Evolutionary conservation across 805 yeast species (phyloP).

Genomic region (Yamadazyma olivae): DNA sequence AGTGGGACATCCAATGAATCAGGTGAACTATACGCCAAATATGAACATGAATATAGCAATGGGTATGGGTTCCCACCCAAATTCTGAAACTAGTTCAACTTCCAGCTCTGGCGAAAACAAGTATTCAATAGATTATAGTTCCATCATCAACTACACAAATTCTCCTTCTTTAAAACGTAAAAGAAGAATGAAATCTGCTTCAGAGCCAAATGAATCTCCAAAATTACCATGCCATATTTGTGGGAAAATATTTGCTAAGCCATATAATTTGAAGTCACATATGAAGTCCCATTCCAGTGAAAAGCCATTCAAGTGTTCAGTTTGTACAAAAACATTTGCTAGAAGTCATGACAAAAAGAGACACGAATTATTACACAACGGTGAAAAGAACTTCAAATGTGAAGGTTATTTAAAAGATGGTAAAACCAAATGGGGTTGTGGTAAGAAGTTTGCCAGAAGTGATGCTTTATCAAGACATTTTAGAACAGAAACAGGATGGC

Average conservation of each 20-base stretch:
- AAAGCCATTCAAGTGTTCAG: slow-evolving; percentile 68
- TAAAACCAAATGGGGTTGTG: slow-evolving; percentile 69
- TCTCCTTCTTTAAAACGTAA: slow-evolving; percentile 27
- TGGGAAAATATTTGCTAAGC: slow-evolving; percentile 45
- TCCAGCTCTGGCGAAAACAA: background rate
- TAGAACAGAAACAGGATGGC: slow-evolving; percentile 71
- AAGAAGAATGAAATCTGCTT: slow-evolving; percentile 18
- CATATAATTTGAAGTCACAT: slow-evolving; percentile 49
- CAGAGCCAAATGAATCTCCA: slow-evolving; percentile 1
- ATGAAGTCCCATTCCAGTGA: slow-evolving; percentile 59
- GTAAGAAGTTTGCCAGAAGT: slow-evolving; percentile 68
- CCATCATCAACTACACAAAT: slow-evolving; percentile 32
- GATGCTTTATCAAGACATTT: slow-evolving; percentile 78
- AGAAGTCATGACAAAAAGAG: slow-evolving; percentile 74
- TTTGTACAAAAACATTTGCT: slow-evolving; percentile 74
- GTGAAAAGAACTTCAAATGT: slow-evolving; percentile 67
- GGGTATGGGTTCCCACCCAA: background rate
- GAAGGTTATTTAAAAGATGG: slow-evolving; percentile 59
- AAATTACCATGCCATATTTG: slow-evolving; percentile 38
- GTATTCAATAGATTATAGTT: slow-evolving; percentile 27
- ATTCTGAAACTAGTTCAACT: background rate
- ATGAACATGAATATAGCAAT: background rate
- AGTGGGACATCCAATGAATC: background rate
- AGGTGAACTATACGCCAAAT: background rate
- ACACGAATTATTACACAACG: slow-evolving; percentile 73